Evolutionary conservation across 148 eudicot species (phyloP), one percentile per base, ranked within the genome.

Genomic region (Chenopodium quinoa): DNA sequence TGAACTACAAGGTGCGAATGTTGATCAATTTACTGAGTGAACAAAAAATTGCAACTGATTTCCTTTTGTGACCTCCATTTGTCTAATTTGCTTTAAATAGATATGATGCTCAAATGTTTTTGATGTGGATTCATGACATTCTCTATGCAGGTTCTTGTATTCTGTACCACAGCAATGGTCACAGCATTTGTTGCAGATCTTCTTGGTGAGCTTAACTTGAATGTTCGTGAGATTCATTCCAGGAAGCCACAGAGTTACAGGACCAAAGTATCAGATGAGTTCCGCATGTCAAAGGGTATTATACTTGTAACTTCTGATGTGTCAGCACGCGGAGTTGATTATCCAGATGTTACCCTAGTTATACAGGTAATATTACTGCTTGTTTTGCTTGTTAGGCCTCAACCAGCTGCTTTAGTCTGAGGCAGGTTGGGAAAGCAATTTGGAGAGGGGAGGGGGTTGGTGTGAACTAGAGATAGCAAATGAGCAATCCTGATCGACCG

Each of bases 141-240:
- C 56, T 37, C n/a, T 81, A 22, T 79, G 54, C 87, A 96, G 99
- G 93, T 96, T 79, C 94, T 96, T 86, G 99, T 96, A 37, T 96
- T 96, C 86, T 96, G 99, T 88, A 96, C 98, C 78, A 96, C 99
- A 75, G 99, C 99, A 23, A 96, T 96, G 99, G 94, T 96, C 56
- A 96, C 99, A n/a, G 89, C 80, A 83, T 91, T 96, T 54, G 97
- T 96, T 73, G 95, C 99, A 63, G 91, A 92, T 74, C 89, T 93
- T 82, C 99, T 96, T 78, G 92, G 91, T 71, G 91, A 91, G 84
- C 95, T 96, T 27, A 93, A 96, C 83, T 79, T 96, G 74, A 96
- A 96, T 87, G 97, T 96, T 62, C 89, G 99, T n/a, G 99, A 96
- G 82, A 96, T 96, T 72, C 99, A 96, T 89, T 96, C 99, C 32